Evolutionary conservation across 2,329 filamentous ascomycete species (phyloP).

Genomic region (Fusarium sp.): DNA sequence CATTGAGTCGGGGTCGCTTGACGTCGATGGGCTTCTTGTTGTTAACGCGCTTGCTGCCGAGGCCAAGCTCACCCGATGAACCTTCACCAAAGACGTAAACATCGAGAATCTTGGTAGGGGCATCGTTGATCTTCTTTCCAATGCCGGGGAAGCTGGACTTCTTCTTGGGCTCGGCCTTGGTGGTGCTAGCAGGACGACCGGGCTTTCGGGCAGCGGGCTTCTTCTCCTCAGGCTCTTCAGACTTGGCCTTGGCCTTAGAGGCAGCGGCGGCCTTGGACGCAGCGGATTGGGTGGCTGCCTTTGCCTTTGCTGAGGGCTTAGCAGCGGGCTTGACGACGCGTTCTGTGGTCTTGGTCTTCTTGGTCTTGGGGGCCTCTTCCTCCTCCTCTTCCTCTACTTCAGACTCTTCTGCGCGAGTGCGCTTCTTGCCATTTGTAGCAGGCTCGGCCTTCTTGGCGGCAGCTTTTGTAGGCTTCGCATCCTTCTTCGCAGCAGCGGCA

Average conservation of each 20-base stretch:
- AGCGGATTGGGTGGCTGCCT: conserved; percentile 35
- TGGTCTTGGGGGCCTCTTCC: conserved; percentile 44
- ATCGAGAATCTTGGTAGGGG: conserved; percentile 72
- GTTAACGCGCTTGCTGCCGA: conserved; percentile 74
- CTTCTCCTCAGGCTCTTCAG: conserved; percentile 58
- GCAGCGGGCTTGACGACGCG: conserved; percentile 45
- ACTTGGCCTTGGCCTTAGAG: conserved; percentile 41
- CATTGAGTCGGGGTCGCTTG: conserved; percentile 85
- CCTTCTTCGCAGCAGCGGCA: conserved; percentile 41
- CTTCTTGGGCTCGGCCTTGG: conserved; percentile 38
- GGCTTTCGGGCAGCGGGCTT: conserved; percentile 51
- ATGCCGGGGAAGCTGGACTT: conserved; percentile 58
- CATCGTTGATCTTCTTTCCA: conserved; percentile 77
- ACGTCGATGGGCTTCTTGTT: conserved; percentile 74
- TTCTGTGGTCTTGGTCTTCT: conserved; percentile 44
- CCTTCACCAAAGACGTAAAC: conserved; percentile 86
- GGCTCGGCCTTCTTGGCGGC: conserved; percentile 38
- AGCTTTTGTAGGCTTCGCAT: conserved; percentile 37
- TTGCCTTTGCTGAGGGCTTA: conserved; percentile 44
- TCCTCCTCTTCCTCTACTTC: conserved; percentile 45
- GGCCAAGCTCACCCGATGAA: conserved; percentile 82
- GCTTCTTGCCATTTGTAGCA: conserved; percentile 45
- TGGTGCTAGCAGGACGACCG: conserved; percentile 12
- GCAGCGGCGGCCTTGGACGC: conserved; percentile 44
- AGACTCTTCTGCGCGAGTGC: conserved; percentile 42